These are phyloP conservation scores for Turritis glabra DNA, from an alignment of 345 rosid genomes.

Conservation along the genomic window DNA sequence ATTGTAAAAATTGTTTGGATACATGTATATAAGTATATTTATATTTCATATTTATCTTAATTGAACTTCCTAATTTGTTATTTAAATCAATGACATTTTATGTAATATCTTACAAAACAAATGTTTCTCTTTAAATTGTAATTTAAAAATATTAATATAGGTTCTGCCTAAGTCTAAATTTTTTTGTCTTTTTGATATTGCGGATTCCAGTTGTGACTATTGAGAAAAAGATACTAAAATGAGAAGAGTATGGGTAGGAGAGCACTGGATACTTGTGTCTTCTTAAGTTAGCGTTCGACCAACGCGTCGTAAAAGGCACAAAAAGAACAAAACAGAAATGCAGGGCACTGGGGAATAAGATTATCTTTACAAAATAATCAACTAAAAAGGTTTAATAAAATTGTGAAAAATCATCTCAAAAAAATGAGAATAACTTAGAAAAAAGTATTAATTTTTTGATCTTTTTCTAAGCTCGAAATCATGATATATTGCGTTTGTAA, in stretches of 20 bases:
- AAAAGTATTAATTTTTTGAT: neutral
- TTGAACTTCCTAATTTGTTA: too few species aligned
- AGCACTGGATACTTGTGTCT: neutral
- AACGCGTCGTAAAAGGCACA: constrained; percentile 27
- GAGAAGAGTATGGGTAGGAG: neutral
- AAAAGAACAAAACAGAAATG: neutral
- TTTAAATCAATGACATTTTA: too few species aligned
- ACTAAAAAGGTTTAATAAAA: neutral
- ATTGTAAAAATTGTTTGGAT: too few species aligned
- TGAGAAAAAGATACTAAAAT: neutral
- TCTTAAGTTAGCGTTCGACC: constrained; percentile 29
- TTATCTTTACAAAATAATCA: neutral
- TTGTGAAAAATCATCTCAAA: neutral
- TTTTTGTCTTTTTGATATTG: neutral
- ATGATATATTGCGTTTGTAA: neutral
- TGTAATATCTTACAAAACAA: too few species aligned
- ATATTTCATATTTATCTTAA: too few species aligned
- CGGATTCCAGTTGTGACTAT: neutral
- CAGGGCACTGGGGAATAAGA: neutral
- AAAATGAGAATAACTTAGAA: neutral
- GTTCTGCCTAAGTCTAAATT: too few species aligned
- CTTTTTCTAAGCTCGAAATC: too few species aligned
- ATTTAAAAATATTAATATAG: too few species aligned
- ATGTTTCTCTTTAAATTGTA: too few species aligned
- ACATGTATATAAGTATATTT: too few species aligned